Conservation (phyloP, 169 alveolate species). For the Cryptosporidium ubiquitum region DNA sequence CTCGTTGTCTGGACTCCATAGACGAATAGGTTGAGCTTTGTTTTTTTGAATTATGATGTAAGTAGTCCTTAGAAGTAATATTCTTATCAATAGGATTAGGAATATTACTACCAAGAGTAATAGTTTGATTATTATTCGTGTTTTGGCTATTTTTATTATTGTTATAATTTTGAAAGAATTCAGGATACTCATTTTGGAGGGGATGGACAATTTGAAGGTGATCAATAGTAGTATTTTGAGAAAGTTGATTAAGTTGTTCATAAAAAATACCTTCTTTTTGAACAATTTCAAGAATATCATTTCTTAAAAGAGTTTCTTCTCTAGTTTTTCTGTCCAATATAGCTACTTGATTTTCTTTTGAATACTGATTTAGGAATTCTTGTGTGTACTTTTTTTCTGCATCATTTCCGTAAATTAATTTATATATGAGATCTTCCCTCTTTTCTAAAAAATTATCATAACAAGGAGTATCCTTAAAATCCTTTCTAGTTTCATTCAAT, state of each 20-base stretch:
- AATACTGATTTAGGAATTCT: slow-evolving; percentile 32
- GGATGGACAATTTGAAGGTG: slow-evolving; percentile 65
- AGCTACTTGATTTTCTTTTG: slow-evolving; percentile 55
- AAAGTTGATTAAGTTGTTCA: slow-evolving; percentile 44
- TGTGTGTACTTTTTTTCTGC: slow-evolving; percentile 26
- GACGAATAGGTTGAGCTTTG: neutral
- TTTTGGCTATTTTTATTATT: neutral
- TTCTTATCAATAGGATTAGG: slow-evolving; percentile 68
- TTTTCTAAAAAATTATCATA: slow-evolving; percentile 47
- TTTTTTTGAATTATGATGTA: neutral
- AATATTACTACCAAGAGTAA: slow-evolving; percentile 35
- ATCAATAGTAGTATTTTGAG: slow-evolving; percentile 47
- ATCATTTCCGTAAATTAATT: slow-evolving; percentile 45
- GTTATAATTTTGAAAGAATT: slow-evolving; percentile 33
- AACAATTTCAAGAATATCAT: slow-evolving; percentile 51
- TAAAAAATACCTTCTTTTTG: slow-evolving; percentile 60
- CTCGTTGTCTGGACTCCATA: slow-evolving; percentile 41
- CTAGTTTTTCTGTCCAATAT: slow-evolving; percentile 58
- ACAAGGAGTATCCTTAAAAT: slow-evolving; percentile 61
- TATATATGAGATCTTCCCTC: slow-evolving; percentile 36
- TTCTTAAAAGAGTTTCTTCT: slow-evolving; percentile 42
- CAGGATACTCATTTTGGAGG: slow-evolving; percentile 65
- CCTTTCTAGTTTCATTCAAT: slow-evolving; percentile 37
- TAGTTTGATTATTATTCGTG: neutral
- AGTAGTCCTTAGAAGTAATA: slow-evolving; percentile 38